Evolutionary conservation across 352 stramenopile species (phyloP).

Genomic region (Pythium angustatum): DNA sequence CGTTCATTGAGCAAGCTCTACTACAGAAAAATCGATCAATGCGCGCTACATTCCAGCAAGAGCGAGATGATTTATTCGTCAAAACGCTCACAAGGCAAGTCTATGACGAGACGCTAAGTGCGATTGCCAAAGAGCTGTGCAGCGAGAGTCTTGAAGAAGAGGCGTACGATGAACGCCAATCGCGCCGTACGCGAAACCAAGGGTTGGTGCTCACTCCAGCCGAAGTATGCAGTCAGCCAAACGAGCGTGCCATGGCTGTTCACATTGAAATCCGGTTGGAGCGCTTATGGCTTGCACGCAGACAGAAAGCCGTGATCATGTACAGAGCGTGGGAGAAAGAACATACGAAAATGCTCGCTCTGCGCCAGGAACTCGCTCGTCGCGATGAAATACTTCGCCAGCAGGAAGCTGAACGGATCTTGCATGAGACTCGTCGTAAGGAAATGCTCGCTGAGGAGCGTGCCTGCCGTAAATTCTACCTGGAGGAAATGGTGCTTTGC

Average conservation of each 20-base stretch:
- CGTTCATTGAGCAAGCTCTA: conserved; percentile 46
- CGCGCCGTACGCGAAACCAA: conserved; percentile 11
- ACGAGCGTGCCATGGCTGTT: not conserved
- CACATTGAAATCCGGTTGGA: conserved; percentile 30
- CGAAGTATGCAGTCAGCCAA: not conserved
- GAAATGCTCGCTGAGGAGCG: conserved; percentile 75
- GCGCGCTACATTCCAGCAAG: conserved; percentile 30
- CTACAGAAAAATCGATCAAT: conserved; percentile 37
- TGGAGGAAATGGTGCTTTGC: conserved; percentile 58
- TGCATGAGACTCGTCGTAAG: conserved; percentile 43
- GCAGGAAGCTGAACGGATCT: conserved; percentile 49
- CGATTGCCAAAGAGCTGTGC: conserved; percentile 33
- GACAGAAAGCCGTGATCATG: conserved; percentile 39
- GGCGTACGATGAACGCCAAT: conserved; percentile 1
- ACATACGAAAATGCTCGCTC: conserved; percentile 40
- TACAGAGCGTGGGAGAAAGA: conserved; percentile 47
- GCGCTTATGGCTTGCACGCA: conserved; percentile 46
- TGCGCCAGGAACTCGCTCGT: conserved; percentile 52
- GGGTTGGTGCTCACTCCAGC: conserved; percentile 1
- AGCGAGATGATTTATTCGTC: conserved; percentile 35
- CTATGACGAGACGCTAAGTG: conserved; percentile 27
- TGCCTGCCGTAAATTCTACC: conserved; percentile 59
- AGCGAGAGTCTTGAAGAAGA: conserved; percentile 30
- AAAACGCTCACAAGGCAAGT: conserved; percentile 30
- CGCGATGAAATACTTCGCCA: conserved; percentile 54